Conservation (phyloP, 2,329 filamentous ascomycete genomes). For the Calycina marina region DNA sequence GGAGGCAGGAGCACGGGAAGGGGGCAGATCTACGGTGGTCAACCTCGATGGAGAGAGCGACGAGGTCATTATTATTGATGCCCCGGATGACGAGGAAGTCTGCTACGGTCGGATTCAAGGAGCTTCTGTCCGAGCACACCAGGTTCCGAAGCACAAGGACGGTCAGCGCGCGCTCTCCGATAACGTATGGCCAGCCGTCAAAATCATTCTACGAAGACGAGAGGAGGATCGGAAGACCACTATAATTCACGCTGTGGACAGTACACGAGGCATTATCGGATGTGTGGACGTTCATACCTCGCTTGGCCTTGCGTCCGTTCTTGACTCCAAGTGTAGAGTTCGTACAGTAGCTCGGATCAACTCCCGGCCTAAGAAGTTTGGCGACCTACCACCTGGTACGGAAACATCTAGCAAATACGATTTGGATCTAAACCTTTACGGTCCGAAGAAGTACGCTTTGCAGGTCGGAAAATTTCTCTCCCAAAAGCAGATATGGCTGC, state of each 20-base stretch:
- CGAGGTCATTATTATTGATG: slow-evolving; percentile 41
- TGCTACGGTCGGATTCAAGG: slow-evolving; percentile 68
- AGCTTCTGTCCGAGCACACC: slow-evolving; percentile 49
- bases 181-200: slow-evolving; percentile 57
- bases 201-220: slow-evolving; percentile 50
- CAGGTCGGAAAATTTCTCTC: slow-evolving; percentile 54
- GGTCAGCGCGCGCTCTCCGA: slow-evolving; percentile 40
- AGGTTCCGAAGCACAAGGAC: slow-evolving; percentile 55
- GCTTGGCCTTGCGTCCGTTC: slow-evolving; percentile 51
- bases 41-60: slow-evolving; percentile 30
- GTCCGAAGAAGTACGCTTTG: slow-evolving; percentile 49
- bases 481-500: slow-evolving; percentile 51
- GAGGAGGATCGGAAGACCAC: slow-evolving; percentile 36
- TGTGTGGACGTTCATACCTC: slow-evolving; percentile 56
- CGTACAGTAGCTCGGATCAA: slow-evolving; percentile 60
- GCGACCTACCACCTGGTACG: slow-evolving; percentile 47
- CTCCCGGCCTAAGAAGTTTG: slow-evolving; percentile 42
- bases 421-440: slow-evolving; percentile 67
- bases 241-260: slow-evolving; percentile 60
- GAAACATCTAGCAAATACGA: slow-evolving; percentile 44
- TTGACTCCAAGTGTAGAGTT: slow-evolving; percentile 55
- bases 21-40: slow-evolving; percentile 26
- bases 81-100: slow-evolving; percentile 54
- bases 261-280: slow-evolving; percentile 58
- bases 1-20: slow-evolving; percentile 27